A percentile compares a stretch with the other conserved stretches of the same genome.
Evolutionary conservation across 2,329 filamentous ascomycete species (phyloP).

Genomic region (Paecilomyces sp.): DNA sequence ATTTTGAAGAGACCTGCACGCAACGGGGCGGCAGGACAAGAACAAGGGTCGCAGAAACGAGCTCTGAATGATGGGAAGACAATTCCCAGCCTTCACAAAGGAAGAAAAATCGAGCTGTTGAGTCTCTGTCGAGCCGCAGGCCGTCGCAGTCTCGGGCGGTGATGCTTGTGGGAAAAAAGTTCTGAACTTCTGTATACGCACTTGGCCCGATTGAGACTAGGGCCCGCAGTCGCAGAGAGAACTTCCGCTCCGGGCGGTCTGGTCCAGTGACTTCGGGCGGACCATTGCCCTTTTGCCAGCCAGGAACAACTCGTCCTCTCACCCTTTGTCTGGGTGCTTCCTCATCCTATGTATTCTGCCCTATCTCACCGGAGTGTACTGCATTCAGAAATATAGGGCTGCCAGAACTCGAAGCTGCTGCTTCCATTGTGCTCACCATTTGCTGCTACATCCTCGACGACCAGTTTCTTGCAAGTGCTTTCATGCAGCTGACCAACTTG

Average conservation of each 20-base stretch:
- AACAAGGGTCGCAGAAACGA: neutral
- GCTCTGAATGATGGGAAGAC: conserved; percentile 4
- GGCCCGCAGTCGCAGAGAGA: neutral
- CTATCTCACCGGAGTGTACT: neutral
- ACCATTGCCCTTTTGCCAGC: conserved; percentile 10
- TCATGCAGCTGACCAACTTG: neutral
- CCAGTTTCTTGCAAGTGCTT: neutral
- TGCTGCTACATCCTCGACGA: neutral
- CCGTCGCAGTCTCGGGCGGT: conserved; percentile 17
- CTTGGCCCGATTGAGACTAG: conserved; percentile 26
- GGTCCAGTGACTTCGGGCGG: conserved; percentile 15
- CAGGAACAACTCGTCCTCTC: neutral
- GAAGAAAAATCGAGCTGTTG: neutral
- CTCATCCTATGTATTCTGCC: neutral
- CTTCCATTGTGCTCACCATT: neutral
- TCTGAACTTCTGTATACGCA: conserved; percentile 25
- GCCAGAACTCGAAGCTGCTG: neutral
- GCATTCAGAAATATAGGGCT: neutral
- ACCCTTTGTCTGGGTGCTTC: neutral
- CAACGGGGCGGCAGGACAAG: neutral
- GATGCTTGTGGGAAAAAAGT: conserved; percentile 34
- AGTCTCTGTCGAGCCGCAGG: conserved; percentile 16
- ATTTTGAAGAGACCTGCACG: conserved; percentile 21
- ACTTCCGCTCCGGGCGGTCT: conserved; percentile 7
- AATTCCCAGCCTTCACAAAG: neutral